Evolutionary conservation across 305 asterid genomes (phyloP).

Genomic region (Solanum hybrid): DNA sequence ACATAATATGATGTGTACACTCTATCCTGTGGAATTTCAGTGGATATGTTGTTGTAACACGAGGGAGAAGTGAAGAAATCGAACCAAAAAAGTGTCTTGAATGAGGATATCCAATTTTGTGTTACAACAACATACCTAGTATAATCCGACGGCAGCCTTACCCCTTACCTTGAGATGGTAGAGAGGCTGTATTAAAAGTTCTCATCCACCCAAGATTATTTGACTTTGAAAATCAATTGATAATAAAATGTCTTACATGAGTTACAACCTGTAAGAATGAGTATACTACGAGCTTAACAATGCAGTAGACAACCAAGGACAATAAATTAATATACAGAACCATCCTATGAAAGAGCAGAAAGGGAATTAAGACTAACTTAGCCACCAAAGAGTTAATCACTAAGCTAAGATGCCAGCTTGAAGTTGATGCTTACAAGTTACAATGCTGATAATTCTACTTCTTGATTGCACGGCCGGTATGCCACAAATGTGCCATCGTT

Average conservation of each 20-base stretch:
- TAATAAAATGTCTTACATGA: not conserved
- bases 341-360: conserved; percentile 24
- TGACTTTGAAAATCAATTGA: not conserved
- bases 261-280: not conserved
- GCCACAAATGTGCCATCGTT: conserved; percentile 71
- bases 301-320: not conserved
- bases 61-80: not conserved
- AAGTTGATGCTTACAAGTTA: conserved; percentile 35
- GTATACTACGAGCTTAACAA: not conserved
- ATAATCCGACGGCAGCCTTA: not conserved
- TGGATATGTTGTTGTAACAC: not conserved
- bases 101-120: not conserved
- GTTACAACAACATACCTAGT: not conserved
- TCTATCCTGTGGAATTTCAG: not conserved
- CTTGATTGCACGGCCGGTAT: conserved; percentile 79
- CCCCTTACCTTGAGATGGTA: not conserved
- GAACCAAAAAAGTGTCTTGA: not conserved
- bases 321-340: not conserved
- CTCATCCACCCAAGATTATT: not conserved
- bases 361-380: conserved; percentile 19
- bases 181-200: not conserved
- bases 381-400: conserved; percentile 2
- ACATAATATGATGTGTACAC: not conserved
- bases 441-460: conserved; percentile 78
- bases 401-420: conserved; percentile 2